Evolutionary conservation across 257 asterid species (phyloP), one percentile per base, ranked within the genome.

Genomic region (Scutellaria minor): DNA sequence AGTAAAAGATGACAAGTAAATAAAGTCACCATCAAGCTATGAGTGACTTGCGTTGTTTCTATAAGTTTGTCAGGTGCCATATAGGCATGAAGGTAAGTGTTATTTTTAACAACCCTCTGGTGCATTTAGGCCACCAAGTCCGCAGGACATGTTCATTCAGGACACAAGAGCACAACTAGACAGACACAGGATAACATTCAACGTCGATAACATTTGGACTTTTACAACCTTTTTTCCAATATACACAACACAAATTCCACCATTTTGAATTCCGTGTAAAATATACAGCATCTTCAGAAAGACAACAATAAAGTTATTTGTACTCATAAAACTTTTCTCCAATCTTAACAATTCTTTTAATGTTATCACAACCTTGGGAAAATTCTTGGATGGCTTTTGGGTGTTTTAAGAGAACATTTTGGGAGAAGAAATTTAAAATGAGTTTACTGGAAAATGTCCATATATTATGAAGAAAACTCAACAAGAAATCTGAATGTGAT

Each of bases 221-320:
- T 18, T 69, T 39, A 45, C 15, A 65, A 24, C 31, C 6, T 45
- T 27, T 53, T 59, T 22, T 37, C 66, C 61, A 56, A 39, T 18
- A 35, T 51, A 15, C 27, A 51, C 14, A 70, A 46, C 47, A 54
- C 41, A 63, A 63, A 40, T 68, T 39, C 67, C 51, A 39, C 22
- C 45, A 18, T 12, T 52, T 24, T 20, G 14, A 50, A 24, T 53
- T 56, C 40, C 4, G 22, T 31, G 27, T 48, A 47, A 70, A 39
- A 74, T 64, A 70, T 64, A 47, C 51, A 56, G 74, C 64, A 77
- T 61, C 58, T 53, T 64, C 56, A 51, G 57, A 73, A 79, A 12
- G 71, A 53, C 70, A 70, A 76, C 51, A 56, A 39, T 13, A 41
- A 37, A 48, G 58, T 59, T 47, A 71, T 58, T 57, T 20, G 9